Percentiles rank a stretch among this genome's conserved stretches.
Conservation (phyloP, 352 stramenopile genomes). For the Pythium apleroticum region DNA sequence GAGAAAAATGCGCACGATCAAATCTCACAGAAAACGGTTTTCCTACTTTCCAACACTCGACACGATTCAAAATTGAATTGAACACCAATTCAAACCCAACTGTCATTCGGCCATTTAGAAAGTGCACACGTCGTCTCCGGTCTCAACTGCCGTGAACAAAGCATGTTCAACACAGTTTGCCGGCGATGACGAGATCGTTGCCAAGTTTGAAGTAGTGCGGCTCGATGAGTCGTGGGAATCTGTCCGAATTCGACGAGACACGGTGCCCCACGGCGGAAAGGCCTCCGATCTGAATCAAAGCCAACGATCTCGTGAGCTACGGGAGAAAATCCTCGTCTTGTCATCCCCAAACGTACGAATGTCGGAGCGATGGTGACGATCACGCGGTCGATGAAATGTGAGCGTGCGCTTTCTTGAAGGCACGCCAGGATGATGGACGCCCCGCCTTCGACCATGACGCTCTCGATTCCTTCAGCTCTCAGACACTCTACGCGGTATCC, state of each 20-base stretch:
- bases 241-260: constrained; percentile 15
- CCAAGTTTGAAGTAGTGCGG: constrained; percentile 38
- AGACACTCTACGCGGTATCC: constrained; percentile 15
- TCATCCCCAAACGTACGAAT: constrained; percentile 48
- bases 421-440: constrained; percentile 75
- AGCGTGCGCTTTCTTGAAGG: constrained; percentile 35
- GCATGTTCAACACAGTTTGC: constrained; percentile 21
- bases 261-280: constrained; percentile 43
- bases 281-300: constrained; percentile 44
- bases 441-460: constrained; percentile 85
- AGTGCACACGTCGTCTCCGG: background rate
- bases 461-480: constrained; percentile 45
- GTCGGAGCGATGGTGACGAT: constrained; percentile 79
- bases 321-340: too few species aligned
- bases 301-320: background rate
- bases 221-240: constrained; percentile 39
- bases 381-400: constrained; percentile 60
- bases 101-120: background rate
- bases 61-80: constrained; percentile 32
- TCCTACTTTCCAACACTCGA: background rate
- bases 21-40: constrained; percentile 12
- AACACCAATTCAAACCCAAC: constrained; percentile 20
- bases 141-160: background rate
- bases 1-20: constrained; percentile 4
- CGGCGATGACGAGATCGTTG: constrained; percentile 52